Evolutionary conservation across 1,284 basidiomycete genomes (phyloP), one percentile per base, ranked within the genome.

Genomic region (Irpex rosettiformis): DNA sequence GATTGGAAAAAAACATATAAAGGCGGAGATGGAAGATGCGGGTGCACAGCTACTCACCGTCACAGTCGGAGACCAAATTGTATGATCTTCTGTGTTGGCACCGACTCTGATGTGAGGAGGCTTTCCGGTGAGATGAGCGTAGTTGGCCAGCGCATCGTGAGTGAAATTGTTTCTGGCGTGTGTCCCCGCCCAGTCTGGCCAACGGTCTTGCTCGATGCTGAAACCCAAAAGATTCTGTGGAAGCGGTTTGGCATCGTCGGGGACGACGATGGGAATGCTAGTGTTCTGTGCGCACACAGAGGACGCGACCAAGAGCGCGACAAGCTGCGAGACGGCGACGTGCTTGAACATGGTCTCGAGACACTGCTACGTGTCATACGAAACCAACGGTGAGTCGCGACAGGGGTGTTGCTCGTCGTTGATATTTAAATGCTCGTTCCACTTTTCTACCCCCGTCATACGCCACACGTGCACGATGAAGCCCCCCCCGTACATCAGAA

Each of bases 191-290:
- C 86, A 89, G 60, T 86, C 84, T 11, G 76, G 74, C 85, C 85
- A 88, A 13, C 81, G 73, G 64, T 88, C 85, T 66, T 86, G 82
- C 67, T 88, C 86, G 56, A 89, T 80, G n/a, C 85, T 88, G 62
- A 88, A 78, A 0, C 83, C 85, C 27, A 88, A 64, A 13, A 86
- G 73, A 2, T 81, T 69, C 37, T 64, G 49, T 8, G 59, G 58
- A 5, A 72, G 66, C 1, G 57, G 58, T 42, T 68, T 65, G 4
- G 70, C 62, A 24, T 58, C 59, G n/a, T 55, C 58, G 0, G 72
- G 66, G 7, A 64, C 53, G 27, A 62, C 16, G 51, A 65, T 27
- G 24, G 69, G 68, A n/a, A 70, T 29, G 18, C 67, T 64, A 24
- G 69, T 67, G 54, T 66, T 65, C 25, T 51, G 48, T 6, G 48